Percentiles rank a stretch among this genome's conserved stretches.
These are phyloP conservation scores for Scenedesmus sp. DNA, from an alignment of 163 green algal species.

Conservation along the genomic window DNA sequence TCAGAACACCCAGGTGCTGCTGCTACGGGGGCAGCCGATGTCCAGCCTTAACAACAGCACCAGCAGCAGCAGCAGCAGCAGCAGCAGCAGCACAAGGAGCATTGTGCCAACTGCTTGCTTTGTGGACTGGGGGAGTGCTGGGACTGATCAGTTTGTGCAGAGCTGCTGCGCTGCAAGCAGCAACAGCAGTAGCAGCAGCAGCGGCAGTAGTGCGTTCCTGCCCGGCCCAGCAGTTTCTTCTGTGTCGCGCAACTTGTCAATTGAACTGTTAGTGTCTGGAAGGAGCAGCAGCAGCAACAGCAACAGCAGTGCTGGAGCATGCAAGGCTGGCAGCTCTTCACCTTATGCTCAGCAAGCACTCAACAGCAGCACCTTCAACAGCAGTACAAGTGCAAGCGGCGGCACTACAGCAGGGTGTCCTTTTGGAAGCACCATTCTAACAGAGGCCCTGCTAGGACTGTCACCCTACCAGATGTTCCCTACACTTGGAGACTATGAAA, in stretches of 20 bases:
- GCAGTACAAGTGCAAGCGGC: background rate
- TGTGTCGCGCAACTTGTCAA: background rate
- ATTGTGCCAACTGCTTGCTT: background rate
- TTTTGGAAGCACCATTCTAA: background rate
- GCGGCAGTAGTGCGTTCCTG: background rate
- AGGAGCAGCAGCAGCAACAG: background rate
- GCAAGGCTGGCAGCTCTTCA: background rate
- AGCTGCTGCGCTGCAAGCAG: background rate
- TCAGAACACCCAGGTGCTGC: background rate
- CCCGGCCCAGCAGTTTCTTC: background rate
- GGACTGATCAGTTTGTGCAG: background rate
- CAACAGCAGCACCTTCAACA: background rate
- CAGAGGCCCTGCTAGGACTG: background rate
- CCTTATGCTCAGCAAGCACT: background rate
- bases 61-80: slow-evolving; percentile 24
- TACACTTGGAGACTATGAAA: background rate
- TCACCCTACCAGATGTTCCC: slow-evolving; percentile 40
- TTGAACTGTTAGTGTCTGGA: background rate
- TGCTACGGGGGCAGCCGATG: background rate
- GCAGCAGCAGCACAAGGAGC: background rate
- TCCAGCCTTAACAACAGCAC: background rate
- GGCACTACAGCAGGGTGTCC: background rate
- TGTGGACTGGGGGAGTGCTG: background rate
- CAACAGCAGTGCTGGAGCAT: background rate
- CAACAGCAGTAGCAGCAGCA: background rate